phyloP scores from a whole-genome alignment of 768 basidiomycete genomes.

The Kwoniella botswanensis region DNA sequence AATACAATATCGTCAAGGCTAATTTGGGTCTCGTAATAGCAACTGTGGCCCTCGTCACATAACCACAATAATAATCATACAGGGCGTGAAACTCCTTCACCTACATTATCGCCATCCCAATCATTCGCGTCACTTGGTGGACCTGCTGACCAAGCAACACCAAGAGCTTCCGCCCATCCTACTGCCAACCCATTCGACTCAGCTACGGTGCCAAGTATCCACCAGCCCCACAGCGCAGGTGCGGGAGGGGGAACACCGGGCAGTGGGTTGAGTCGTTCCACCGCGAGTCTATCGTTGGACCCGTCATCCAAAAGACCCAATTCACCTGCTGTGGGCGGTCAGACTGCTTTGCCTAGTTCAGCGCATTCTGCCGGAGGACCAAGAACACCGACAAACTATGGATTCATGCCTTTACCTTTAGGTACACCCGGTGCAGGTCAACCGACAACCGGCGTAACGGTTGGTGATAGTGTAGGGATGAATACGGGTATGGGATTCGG shows the following conservation, averaged over 20 bases:
- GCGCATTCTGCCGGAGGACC: slow-evolving; percentile 29
- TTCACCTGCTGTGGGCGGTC: slow-evolving; percentile 26
- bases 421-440: slow-evolving; percentile 54
- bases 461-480: slow-evolving; percentile 48
- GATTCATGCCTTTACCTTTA: slow-evolving; percentile 48
- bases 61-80: slow-evolving; percentile 9
- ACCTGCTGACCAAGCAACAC: slow-evolving; percentile 55
- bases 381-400: slow-evolving; percentile 49
- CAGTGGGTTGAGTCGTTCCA: slow-evolving; percentile 27
- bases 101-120: slow-evolving; percentile 47
- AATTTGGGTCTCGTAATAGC: slow-evolving; percentile 15
- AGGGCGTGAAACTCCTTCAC: slow-evolving; percentile 39
- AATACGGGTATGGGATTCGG: slow-evolving; percentile 53
- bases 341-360: neutral
- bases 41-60: slow-evolving; percentile 42
- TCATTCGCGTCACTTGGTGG: slow-evolving; percentile 46
- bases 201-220: slow-evolving; percentile 17
- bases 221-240: neutral
- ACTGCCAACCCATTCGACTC: slow-evolving; percentile 51
- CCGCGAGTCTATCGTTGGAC: slow-evolving; percentile 39
- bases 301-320: slow-evolving; percentile 27
- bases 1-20: neutral
- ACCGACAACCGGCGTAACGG: slow-evolving; percentile 54
- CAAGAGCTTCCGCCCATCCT: slow-evolving; percentile 41
- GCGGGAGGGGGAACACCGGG: slow-evolving; percentile 21